Percentiles rank a stretch among this genome's conserved stretches.
Evolutionary conservation across 805 yeast genomes (phyloP).

Genomic region (Cyberlindnera euphorbiiphila): DNA sequence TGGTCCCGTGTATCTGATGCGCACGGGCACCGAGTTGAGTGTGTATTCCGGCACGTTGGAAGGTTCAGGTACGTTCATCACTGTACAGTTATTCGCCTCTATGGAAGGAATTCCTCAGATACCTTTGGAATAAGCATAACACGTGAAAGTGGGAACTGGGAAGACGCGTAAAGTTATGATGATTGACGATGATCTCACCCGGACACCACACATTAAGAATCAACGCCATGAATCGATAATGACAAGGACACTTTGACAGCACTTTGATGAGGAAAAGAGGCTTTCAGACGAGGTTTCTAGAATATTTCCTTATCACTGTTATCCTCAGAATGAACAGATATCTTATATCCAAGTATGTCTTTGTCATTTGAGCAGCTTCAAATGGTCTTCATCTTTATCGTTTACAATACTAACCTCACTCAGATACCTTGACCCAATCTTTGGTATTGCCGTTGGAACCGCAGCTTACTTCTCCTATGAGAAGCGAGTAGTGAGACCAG

Average conservation of each 20-base stretch:
- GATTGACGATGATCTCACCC: too few relatives aligned
- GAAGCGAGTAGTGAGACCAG: constrained; percentile 48
- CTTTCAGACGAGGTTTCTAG: too few relatives aligned
- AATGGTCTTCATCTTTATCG: not conserved
- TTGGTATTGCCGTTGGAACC: constrained; percentile 60
- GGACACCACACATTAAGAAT: too few relatives aligned
- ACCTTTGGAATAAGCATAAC: too few relatives aligned
- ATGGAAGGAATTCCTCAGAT: too few relatives aligned
- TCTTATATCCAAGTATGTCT: constrained; percentile 26
- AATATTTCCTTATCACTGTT: too few relatives aligned
- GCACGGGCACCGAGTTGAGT: constrained; percentile 17
- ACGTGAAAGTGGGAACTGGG: too few relatives aligned
- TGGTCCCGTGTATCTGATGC: constrained; percentile 18
- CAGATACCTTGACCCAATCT: constrained; percentile 58
- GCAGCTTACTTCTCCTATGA: constrained; percentile 64
- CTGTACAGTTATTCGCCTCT: too few relatives aligned
- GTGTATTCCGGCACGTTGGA: constrained; percentile 5
- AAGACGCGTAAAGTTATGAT: too few relatives aligned
- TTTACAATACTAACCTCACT: not conserved
- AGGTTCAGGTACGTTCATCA: not conserved
- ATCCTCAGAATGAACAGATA: constrained; percentile 14
- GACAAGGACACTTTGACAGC: not conserved
- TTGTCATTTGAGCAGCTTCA: not conserved
- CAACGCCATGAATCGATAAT: too few relatives aligned
- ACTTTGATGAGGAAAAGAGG: too few relatives aligned